phyloP scores from a whole-genome alignment of 768 basidiomycete genomes.

The Hygrophorus pudorinus region DNA sequence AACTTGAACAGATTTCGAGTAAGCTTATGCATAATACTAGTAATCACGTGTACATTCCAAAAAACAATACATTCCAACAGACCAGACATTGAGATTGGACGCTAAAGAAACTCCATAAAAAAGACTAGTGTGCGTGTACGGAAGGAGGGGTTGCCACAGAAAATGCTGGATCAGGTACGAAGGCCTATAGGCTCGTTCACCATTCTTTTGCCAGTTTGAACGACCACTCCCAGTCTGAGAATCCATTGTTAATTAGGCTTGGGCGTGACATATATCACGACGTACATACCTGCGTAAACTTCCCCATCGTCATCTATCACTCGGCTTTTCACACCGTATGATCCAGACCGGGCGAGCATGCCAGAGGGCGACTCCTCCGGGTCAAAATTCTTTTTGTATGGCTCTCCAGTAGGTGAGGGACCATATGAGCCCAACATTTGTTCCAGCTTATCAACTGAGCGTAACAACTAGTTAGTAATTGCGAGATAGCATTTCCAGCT shows the following conservation, averaged over 20 bases:
- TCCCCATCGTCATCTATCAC: constrained; percentile 83
- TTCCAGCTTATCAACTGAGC: constrained; percentile 80
- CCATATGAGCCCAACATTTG: constrained; percentile 95
- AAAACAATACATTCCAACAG: too few species aligned
- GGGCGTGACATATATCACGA: too few species aligned
- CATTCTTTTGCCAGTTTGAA: constrained; percentile 94
- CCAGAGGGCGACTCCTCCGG: constrained; percentile 68
- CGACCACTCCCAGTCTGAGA: constrained; percentile 71
- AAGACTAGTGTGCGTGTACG: too few species aligned
- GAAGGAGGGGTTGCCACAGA: too few species aligned
- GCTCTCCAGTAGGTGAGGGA: constrained; percentile 49
- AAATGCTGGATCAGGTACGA: not conserved
- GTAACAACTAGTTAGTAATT: constrained; percentile 3
- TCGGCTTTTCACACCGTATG: constrained; percentile 69
- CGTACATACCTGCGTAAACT: constrained; percentile 61
- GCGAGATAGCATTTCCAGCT: constrained; percentile 3
- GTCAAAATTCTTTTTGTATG: constrained; percentile 72
- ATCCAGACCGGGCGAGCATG: constrained; percentile 71
- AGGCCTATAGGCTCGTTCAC: constrained; percentile 31
- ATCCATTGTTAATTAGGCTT: constrained; percentile 14
- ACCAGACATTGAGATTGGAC: too few species aligned
- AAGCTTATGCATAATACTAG: too few species aligned
- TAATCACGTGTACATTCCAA: too few species aligned
- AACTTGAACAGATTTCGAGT: too few species aligned
- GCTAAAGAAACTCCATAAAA: too few species aligned